A percentile compares a stretch with the other conserved stretches of the same genome.
Conservation (phyloP, 2,329 filamentous ascomycete species). For the Helicocarpus griseus region DNA sequence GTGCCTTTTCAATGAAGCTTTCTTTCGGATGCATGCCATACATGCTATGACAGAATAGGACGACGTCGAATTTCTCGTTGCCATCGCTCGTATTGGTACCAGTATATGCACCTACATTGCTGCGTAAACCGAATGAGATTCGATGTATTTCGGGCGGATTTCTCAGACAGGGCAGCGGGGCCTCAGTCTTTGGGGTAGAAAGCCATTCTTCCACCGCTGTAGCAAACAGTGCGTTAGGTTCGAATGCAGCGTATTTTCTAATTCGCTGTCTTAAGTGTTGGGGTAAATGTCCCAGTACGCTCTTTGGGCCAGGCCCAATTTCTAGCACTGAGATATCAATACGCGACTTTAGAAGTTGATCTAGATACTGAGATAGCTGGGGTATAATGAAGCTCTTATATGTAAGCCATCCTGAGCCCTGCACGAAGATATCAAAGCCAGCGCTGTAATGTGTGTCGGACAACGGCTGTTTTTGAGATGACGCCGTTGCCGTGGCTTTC, state of each 20-base stretch:
- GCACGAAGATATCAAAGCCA: conserved; percentile 39
- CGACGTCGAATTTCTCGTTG: conserved; percentile 41
- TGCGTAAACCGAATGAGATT: conserved; percentile 30
- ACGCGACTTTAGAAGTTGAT: conserved; percentile 33
- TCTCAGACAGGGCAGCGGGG: conserved; percentile 35
- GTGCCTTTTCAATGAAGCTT: conserved; percentile 36
- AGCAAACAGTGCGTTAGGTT: conserved; percentile 43
- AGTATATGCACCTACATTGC: conserved; percentile 12
- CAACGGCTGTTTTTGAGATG: conserved; percentile 25
- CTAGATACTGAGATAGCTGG: conserved; percentile 36
- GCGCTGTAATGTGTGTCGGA: conserved; percentile 41
- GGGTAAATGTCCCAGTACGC: conserved; percentile 44
- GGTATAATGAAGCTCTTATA: conserved; percentile 47
- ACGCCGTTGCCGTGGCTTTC: conserved; percentile 17
- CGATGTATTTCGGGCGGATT: conserved; percentile 30
- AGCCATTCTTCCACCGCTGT: conserved; percentile 36
- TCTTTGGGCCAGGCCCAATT: conserved; percentile 50
- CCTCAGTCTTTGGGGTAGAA: conserved; percentile 17
- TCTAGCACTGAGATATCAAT: conserved; percentile 45
- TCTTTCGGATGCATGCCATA: conserved; percentile 47
- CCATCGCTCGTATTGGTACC: conserved; percentile 14
- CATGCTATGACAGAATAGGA: conserved; percentile 57
- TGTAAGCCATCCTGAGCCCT: conserved; percentile 24
- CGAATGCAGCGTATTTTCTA: conserved; percentile 44
- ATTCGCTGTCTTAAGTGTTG: conserved; percentile 33